phyloP scores from a whole-genome alignment of 352 stramenopile species.

The Thalassiosira hispida region DNA sequence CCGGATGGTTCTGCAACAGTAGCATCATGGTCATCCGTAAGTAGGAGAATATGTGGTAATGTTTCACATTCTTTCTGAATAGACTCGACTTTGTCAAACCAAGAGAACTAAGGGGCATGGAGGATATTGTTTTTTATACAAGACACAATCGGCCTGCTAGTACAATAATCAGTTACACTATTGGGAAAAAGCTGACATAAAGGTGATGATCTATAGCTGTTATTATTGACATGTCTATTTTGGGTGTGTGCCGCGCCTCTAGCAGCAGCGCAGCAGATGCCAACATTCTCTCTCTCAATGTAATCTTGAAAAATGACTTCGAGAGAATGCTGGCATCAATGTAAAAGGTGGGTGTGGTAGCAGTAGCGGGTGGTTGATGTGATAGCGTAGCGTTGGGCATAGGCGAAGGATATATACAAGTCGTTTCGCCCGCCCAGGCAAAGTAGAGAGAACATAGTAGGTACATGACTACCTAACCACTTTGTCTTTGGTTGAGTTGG shows the following conservation, averaged over 20 bases:
- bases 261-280: constrained; percentile 1
- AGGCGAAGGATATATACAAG: constrained; percentile 25
- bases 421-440: background rate
- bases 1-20: too few species aligned
- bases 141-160: too few species aligned
- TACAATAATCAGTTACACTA: too few species aligned
- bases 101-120: too few species aligned
- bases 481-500: too few species aligned
- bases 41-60: too few species aligned
- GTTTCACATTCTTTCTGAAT: too few species aligned
- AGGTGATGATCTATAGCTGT: background rate
- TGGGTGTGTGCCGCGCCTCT: background rate
- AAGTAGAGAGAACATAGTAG: background rate
- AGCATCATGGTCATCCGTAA: too few species aligned
- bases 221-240: constrained; percentile 28
- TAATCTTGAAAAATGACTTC: background rate
- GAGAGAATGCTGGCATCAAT: background rate
- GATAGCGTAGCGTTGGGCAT: constrained; percentile 1
- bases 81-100: too few species aligned
- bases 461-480: background rate
- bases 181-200: too few species aligned
- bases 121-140: too few species aligned
- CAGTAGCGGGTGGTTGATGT: constrained; percentile 30
- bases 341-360: constrained; percentile 2
- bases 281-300: constrained; percentile 12